Conservation (phyloP, 257 asterid species). For the Penstemon eatonii region DNA sequence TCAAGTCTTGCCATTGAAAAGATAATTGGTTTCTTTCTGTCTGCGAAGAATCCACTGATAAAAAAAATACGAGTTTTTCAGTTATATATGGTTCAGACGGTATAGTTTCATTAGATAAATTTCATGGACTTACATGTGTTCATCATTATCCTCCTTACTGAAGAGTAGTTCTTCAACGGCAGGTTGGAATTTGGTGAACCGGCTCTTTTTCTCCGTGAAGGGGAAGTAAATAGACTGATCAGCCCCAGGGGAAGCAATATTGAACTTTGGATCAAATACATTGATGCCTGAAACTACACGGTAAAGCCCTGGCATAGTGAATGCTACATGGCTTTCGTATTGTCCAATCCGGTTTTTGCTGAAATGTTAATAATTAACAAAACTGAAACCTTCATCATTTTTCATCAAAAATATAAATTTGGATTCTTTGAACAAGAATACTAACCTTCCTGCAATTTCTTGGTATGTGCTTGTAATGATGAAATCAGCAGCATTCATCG, state of each 20-base stretch:
- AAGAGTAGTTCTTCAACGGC: constrained; percentile 63
- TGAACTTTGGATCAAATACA: constrained; percentile 86
- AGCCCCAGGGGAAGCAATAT: constrained; percentile 86
- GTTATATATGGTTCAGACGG: neutral
- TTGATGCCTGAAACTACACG: constrained; percentile 75
- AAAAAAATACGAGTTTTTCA: constrained; percentile 24
- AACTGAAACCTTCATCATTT: constrained; percentile 6
- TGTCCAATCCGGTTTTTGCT: constrained; percentile 77
- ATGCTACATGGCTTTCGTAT: constrained; percentile 79
- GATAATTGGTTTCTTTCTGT: constrained; percentile 67
- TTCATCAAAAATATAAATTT: constrained; percentile 14
- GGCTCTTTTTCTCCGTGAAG: constrained; percentile 49
- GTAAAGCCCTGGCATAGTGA: constrained; percentile 83
- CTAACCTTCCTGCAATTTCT: constrained; percentile 94
- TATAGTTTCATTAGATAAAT: constrained; percentile 12
- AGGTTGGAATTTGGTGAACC: constrained; percentile 53
- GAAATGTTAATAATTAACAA: constrained; percentile 32
- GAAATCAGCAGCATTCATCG: constrained; percentile 88
- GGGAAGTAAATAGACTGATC: constrained; percentile 86
- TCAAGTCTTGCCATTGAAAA: constrained; percentile 92
- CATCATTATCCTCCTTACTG: constrained; percentile 58
- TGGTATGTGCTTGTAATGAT: constrained; percentile 82
- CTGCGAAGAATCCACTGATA: constrained; percentile 72
- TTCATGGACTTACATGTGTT: constrained; percentile 66
- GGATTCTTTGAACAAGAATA: neutral